These are phyloP conservation scores for Drechslerella dactyloides DNA, from an alignment of 2,329 filamentous ascomycete species.

Conservation along the genomic window DNA sequence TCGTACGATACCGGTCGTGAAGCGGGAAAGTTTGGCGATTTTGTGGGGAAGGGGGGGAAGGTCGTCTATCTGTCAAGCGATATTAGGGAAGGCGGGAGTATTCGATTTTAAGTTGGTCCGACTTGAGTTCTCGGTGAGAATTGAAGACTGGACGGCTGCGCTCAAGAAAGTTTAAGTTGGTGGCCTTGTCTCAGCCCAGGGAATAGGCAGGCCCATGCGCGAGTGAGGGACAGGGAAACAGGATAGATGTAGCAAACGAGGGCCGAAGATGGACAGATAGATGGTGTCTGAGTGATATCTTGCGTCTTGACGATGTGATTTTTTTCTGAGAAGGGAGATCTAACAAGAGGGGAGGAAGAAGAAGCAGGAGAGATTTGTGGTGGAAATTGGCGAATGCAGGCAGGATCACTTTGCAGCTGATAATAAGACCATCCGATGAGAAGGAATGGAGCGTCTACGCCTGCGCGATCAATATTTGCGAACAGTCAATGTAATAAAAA, in stretches of 20 bases:
- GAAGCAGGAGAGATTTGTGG: not conserved
- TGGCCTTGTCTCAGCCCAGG: conserved; percentile 49
- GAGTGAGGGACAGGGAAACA: conserved; percentile 30
- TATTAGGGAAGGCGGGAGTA: conserved; percentile 44
- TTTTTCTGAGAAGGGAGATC: conserved; percentile 32
- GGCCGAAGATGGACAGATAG: conserved; percentile 15
- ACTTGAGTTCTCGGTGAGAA: conserved; percentile 46
- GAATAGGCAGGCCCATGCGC: conserved; percentile 51
- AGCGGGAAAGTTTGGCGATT: conserved; percentile 47
- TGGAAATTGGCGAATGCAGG: not conserved
- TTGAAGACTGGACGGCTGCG: conserved; percentile 24
- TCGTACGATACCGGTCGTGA: conserved; percentile 20
- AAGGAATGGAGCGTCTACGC: conserved; percentile 5
- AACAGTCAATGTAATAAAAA: not conserved
- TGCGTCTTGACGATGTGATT: conserved; percentile 6
- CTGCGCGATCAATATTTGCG: not conserved
- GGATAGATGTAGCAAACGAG: conserved; percentile 45
- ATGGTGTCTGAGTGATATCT: not conserved
- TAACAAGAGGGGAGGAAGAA: not conserved
- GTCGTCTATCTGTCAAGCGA: conserved; percentile 51
- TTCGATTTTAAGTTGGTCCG: conserved; percentile 44
- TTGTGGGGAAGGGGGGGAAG: conserved; percentile 52
- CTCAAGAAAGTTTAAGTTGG: conserved; percentile 47
- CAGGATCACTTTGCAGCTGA: conserved; percentile 1
- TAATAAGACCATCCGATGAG: conserved; percentile 6